A percentile compares a stretch with the other conserved stretches of the same genome.
Conservation (phyloP, 371 early-diverging fungal species). For the Apophysomyces sp. region DNA sequence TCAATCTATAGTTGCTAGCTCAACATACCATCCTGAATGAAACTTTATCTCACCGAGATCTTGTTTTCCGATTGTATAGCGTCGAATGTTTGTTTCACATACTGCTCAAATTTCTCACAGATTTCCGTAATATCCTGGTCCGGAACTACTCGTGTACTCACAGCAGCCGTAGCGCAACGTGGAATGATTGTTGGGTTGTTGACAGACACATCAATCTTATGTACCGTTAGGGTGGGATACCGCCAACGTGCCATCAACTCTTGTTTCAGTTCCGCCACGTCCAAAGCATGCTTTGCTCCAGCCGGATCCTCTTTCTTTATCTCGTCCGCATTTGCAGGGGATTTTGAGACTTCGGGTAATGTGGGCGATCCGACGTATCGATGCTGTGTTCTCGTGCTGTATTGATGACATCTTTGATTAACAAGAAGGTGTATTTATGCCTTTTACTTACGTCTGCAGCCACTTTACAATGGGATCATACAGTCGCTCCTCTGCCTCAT, state of each 20-base stretch:
- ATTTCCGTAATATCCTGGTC: slow-evolving; percentile 72
- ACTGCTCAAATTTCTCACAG: slow-evolving; percentile 49
- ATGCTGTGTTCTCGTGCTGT: slow-evolving; percentile 32
- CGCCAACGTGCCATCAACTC: slow-evolving; percentile 80
- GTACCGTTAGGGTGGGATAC: slow-evolving; percentile 77
- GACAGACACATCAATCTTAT: slow-evolving; percentile 76
- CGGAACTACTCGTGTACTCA: slow-evolving; percentile 84
- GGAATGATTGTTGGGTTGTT: slow-evolving; percentile 76
- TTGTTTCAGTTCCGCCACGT: slow-evolving; percentile 45
- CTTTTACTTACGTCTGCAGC: slow-evolving; percentile 33
- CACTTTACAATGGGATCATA: slow-evolving; percentile 57
- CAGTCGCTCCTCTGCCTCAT: slow-evolving; percentile 49
- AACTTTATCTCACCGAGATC: slow-evolving; percentile 36
- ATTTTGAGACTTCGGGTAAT: slow-evolving; percentile 3
- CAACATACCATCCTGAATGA: neutral
- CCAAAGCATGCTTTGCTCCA: slow-evolving; percentile 3
- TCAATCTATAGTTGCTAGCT: slow-evolving; percentile 33
- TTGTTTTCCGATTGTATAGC: slow-evolving; percentile 54
- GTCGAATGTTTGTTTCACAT: slow-evolving; percentile 55
- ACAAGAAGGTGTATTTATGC: slow-evolving; percentile 7
- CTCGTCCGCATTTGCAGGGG: slow-evolving; percentile 18
- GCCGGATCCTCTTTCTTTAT: slow-evolving; percentile 29
- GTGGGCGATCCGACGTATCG: slow-evolving; percentile 32
- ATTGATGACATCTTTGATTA: slow-evolving; percentile 6
- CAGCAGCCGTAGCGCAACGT: slow-evolving; percentile 63